Conservation (phyloP, 768 basidiomycete species). For the Sutorius australiensis region DNA sequence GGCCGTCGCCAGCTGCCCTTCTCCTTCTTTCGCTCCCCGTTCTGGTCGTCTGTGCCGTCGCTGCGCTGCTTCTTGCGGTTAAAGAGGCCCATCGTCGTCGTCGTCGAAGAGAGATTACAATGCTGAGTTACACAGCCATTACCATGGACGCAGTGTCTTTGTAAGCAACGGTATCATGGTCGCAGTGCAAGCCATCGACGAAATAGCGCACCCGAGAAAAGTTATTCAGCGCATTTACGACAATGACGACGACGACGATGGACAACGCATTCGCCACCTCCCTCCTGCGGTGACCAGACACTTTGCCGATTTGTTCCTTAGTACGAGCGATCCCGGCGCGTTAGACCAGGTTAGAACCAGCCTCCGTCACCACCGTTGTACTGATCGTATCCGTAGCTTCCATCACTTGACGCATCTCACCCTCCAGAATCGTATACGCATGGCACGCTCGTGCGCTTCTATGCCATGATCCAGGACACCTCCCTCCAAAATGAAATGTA, state of each 20-base stretch:
- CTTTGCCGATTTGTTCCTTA: constrained; percentile 43
- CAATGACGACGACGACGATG: constrained; percentile 14
- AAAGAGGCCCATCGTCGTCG: constrained; percentile 51
- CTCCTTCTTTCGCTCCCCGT: constrained; percentile 63
- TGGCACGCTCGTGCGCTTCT: constrained; percentile 65
- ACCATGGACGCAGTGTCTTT: neutral
- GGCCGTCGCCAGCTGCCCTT: constrained; percentile 81
- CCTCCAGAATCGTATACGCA: constrained; percentile 49
- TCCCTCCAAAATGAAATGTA: constrained; percentile 73
- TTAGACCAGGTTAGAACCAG: constrained; percentile 21
- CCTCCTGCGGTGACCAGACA: constrained; percentile 42
- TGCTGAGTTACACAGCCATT: constrained; percentile 10
- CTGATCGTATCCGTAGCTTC: constrained; percentile 44
- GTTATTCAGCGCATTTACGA: constrained; percentile 49
- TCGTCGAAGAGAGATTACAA: constrained; percentile 1
- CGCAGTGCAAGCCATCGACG: constrained; percentile 45
- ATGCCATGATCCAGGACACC: constrained; percentile 81
- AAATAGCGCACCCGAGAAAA: constrained; percentile 46
- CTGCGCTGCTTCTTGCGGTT: constrained; percentile 45
- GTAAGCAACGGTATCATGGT: constrained; percentile 42
- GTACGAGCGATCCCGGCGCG: constrained; percentile 29
- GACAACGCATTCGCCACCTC: constrained; percentile 24
- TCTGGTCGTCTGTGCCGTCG: constrained; percentile 37
- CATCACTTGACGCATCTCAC: constrained; percentile 43
- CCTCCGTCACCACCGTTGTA: neutral